phyloP scores from a whole-genome alignment of 1,139 yeast species.

The Petasospora fabianii region DNA sequence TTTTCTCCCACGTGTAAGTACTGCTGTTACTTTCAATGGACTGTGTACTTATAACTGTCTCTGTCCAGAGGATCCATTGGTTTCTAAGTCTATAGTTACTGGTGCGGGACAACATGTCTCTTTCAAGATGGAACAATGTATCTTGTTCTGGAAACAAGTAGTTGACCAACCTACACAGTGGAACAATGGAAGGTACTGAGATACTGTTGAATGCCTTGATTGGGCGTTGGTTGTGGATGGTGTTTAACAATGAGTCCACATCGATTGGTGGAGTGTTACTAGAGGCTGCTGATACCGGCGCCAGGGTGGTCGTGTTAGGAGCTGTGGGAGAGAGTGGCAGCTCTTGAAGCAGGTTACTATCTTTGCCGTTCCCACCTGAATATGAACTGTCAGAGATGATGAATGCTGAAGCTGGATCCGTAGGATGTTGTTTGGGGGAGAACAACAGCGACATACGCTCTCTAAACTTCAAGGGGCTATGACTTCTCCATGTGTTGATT shows the following conservation, averaged over 20 bases:
- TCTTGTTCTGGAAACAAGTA: constrained; percentile 7
- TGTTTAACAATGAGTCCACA: constrained; percentile 8
- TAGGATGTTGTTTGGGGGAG: not conserved
- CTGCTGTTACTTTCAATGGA: not conserved
- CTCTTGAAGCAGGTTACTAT: not conserved
- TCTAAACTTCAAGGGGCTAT: constrained; percentile 11
- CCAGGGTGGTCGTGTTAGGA: not conserved
- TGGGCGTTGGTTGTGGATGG: constrained; percentile 9
- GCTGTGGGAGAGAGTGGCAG: not conserved
- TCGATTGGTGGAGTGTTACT: not conserved
- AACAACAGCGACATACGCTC: constrained; percentile 9
- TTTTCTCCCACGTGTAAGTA: not conserved
- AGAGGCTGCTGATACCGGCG: not conserved
- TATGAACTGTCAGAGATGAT: not conserved
- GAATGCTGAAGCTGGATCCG: not conserved
- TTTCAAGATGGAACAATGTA: constrained; percentile 5
- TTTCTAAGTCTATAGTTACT: constrained; percentile 1
- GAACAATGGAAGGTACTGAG: not conserved
- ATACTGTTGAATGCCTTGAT: not conserved
- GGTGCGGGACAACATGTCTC: constrained; percentile 1
- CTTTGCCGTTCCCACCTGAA: not conserved
- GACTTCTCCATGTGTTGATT: constrained; percentile 1
- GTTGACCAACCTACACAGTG: constrained; percentile 5
- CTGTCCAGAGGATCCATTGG: constrained; percentile 4
- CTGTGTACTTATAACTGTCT: not conserved